phyloP scores from a whole-genome alignment of 805 yeast genomes.

The Tetrapisispora iriomotensis region DNA sequence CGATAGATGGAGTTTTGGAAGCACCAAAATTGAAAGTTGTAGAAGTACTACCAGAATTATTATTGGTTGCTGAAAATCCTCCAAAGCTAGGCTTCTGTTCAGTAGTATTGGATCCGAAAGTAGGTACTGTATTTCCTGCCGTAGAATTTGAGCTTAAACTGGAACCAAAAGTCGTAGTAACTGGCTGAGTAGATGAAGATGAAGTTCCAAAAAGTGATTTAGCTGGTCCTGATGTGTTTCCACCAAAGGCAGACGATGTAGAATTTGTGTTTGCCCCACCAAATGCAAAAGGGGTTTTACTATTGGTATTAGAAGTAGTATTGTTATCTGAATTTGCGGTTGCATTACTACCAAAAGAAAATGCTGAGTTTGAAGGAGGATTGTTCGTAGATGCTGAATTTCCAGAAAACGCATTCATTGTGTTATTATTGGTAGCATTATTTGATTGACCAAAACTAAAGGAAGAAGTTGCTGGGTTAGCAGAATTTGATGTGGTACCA shows the following conservation, averaged over 20 bases:
- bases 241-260: conserved; percentile 2
- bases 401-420: background rate
- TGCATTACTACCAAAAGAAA: background rate
- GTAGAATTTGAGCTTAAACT: background rate
- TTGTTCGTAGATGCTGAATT: conserved; percentile 4
- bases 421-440: background rate
- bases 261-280: conserved; percentile 4
- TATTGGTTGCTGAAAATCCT: background rate
- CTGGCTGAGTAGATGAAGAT: background rate
- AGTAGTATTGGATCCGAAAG: background rate
- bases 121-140: background rate
- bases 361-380: background rate
- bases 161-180: background rate
- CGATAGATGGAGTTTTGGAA: too few relatives aligned
- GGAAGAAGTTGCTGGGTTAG: conserved; percentile 6
- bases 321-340: background rate
- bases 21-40: conserved; percentile 14
- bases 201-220: background rate
- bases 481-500: conserved; percentile 1
- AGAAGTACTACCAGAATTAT: conserved; percentile 6
- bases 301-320: conserved; percentile 1
- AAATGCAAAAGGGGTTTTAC: conserved; percentile 4
- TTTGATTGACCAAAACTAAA: conserved; percentile 11
- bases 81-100: background rate
- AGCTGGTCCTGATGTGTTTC: background rate